Conservation (phyloP, 257 asterid species). For the Petunia secreta region DNA sequence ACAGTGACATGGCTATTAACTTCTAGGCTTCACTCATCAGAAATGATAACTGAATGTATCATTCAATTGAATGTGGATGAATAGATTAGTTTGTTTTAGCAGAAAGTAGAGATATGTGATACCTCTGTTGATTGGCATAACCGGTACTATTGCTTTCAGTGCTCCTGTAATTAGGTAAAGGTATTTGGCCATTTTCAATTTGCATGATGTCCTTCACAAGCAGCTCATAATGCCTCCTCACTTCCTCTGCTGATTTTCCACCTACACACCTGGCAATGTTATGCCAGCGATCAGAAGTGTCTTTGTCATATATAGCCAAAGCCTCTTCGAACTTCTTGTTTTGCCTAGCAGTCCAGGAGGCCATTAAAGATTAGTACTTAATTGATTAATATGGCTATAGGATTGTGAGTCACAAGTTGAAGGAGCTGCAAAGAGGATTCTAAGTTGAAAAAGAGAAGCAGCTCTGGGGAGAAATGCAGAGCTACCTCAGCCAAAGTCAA, state of each 20-base stretch:
- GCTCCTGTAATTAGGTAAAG: conserved; percentile 45
- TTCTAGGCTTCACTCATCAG: too few relatives aligned
- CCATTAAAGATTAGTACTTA: conserved; percentile 40
- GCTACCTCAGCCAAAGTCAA: conserved; percentile 36
- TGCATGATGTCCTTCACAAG: conserved; percentile 48
- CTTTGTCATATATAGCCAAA: conserved; percentile 46
- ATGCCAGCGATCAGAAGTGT: conserved; percentile 54
- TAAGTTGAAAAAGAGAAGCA: background rate
- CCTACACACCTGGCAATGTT: conserved; percentile 52
- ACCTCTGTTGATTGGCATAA: conserved; percentile 42
- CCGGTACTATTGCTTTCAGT: conserved; percentile 31
- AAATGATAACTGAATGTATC: background rate
- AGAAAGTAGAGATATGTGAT: conserved; percentile 16
- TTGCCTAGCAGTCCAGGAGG: conserved; percentile 56
- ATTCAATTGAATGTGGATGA: background rate
- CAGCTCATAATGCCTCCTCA: conserved; percentile 43
- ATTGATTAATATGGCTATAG: background rate
- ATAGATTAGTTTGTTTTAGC: background rate
- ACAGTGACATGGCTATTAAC: too few relatives aligned
- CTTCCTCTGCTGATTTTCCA: conserved; percentile 51
- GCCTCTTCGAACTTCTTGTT: conserved; percentile 59
- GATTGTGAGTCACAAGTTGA: background rate
- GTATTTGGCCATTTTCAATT: conserved; percentile 45
- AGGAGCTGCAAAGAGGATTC: background rate
- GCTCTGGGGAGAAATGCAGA: conserved; percentile 2